Conservation (phyloP, 2,329 filamentous ascomycete species). For the Epichloe glyceriae region DNA sequence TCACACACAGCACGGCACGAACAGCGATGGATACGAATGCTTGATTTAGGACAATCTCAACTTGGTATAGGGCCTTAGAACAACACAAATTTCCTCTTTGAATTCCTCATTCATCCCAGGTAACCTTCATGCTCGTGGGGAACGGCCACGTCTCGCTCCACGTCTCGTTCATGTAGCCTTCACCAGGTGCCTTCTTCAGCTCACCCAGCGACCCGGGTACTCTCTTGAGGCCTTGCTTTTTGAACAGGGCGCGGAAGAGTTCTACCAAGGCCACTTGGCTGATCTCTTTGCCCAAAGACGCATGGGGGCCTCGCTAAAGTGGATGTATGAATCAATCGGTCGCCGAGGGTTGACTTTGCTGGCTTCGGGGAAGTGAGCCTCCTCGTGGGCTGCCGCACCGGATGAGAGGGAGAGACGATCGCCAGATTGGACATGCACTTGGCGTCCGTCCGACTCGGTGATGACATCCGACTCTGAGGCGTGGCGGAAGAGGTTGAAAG, state of each 20-base stretch:
- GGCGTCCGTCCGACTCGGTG: conserved; percentile 35
- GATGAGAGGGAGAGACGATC: conserved; percentile 53
- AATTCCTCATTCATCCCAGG: conserved; percentile 26
- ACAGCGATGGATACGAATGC: too few species aligned
- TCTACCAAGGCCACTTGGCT: conserved; percentile 50
- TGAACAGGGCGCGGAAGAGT: conserved; percentile 54
- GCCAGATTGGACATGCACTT: conserved; percentile 39
- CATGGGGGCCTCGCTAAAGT: conserved; percentile 50
- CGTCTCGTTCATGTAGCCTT: conserved; percentile 53
- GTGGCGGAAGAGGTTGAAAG: conserved; percentile 47
- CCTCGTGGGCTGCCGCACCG: conserved; percentile 41
- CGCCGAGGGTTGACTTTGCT: conserved; percentile 48
- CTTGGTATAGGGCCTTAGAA: neutral
- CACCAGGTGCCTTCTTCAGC: conserved; percentile 49
- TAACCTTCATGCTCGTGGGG: conserved; percentile 40
- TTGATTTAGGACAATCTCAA: neutral
- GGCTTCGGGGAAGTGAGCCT: conserved; percentile 47
- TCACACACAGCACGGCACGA: too few species aligned
- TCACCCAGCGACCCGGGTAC: conserved; percentile 51
- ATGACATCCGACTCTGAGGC: conserved; percentile 33
- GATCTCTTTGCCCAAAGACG: conserved; percentile 47
- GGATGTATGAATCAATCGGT: conserved; percentile 50
- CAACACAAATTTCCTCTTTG: neutral
- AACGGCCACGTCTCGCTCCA: conserved; percentile 38
- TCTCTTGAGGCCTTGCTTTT: conserved; percentile 45